Percentiles rank a stretch among this genome's conserved stretches.
Evolutionary conservation across 2,329 filamentous ascomycete genomes (phyloP).

Genomic region (Huntiella moniliformis): DNA sequence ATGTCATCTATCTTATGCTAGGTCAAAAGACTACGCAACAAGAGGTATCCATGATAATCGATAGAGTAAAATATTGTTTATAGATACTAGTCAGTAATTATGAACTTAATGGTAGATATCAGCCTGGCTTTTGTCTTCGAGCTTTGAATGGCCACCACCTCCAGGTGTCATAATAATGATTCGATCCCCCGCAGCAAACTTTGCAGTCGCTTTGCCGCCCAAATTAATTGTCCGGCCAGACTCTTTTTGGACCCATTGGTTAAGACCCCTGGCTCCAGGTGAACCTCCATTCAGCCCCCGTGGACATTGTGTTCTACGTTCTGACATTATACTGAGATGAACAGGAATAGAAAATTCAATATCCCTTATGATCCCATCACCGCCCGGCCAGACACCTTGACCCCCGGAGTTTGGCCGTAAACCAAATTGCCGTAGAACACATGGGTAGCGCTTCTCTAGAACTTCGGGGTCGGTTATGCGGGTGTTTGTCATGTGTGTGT

Average conservation of each 20-base stretch:
- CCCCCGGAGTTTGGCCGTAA: constrained; percentile 46
- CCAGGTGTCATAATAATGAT: constrained; percentile 65
- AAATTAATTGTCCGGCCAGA: constrained; percentile 50
- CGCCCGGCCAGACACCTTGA: constrained; percentile 45
- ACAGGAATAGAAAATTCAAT: constrained; percentile 65
- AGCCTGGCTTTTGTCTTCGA: neutral
- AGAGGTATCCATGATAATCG: constrained; percentile 10
- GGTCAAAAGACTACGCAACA: constrained; percentile 25
- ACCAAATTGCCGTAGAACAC: constrained; percentile 51
- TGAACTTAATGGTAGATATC: too few relatives aligned
- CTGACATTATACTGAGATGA: constrained; percentile 58
- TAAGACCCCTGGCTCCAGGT: constrained; percentile 60
- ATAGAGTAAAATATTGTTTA: neutral
- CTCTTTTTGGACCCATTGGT: constrained; percentile 70
- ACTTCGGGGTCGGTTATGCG: constrained; percentile 42
- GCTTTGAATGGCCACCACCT: constrained; percentile 36
- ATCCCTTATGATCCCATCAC: constrained; percentile 57
- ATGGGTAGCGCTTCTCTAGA: constrained; percentile 41
- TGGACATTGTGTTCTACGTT: constrained; percentile 55
- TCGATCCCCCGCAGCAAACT: constrained; percentile 56
- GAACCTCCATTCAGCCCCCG: constrained; percentile 62
- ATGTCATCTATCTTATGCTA: constrained; percentile 40
- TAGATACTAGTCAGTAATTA: neutral
- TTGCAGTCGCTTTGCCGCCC: constrained; percentile 62
- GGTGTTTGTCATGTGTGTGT: constrained; percentile 54